Evolutionary conservation across 768 basidiomycete species (phyloP).

Genomic region (Pisolithus tinctorius): DNA sequence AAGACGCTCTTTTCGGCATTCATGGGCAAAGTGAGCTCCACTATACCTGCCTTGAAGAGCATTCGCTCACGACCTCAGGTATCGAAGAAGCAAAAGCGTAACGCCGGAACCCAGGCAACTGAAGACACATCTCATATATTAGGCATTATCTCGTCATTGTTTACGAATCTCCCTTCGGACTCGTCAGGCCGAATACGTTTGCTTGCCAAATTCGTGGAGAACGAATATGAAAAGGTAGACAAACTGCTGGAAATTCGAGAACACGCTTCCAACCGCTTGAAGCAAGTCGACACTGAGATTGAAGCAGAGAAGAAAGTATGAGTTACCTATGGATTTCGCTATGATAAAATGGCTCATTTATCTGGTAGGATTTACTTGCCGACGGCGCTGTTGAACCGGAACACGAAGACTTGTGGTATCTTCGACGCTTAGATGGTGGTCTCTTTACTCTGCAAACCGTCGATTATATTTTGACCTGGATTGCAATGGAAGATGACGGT

Average conservation of each 20-base stretch:
- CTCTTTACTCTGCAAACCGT: constrained; percentile 84
- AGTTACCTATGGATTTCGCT: background rate
- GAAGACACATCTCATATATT: constrained; percentile 87
- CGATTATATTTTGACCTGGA: constrained; percentile 93
- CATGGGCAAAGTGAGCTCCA: constrained; percentile 80
- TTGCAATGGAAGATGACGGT: constrained; percentile 97
- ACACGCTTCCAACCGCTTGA: constrained; percentile 53
- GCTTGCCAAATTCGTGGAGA: constrained; percentile 90
- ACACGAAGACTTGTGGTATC: constrained; percentile 73
- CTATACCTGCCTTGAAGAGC: background rate
- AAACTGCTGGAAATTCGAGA: constrained; percentile 87
- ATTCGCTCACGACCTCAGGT: constrained; percentile 26
- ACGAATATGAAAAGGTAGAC: constrained; percentile 89
- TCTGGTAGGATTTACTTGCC: constrained; percentile 42
- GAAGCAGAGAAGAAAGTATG: constrained; percentile 59
- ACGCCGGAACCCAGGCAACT: constrained; percentile 42
- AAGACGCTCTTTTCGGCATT: constrained; percentile 87
- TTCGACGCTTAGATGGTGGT: constrained; percentile 83
- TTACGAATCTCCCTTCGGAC: constrained; percentile 83
- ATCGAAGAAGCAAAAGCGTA: constrained; percentile 59
- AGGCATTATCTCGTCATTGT: constrained; percentile 81
- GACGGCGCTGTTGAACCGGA: constrained; percentile 57
- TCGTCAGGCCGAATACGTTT: constrained; percentile 74
- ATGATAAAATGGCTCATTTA: background rate
- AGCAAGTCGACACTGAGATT: constrained; percentile 58